Percentiles rank a stretch among this genome's conserved stretches.
These are phyloP conservation scores for Cadophora sp. DNA, from an alignment of 2,329 filamentous ascomycete genomes.

Conservation along the genomic window DNA sequence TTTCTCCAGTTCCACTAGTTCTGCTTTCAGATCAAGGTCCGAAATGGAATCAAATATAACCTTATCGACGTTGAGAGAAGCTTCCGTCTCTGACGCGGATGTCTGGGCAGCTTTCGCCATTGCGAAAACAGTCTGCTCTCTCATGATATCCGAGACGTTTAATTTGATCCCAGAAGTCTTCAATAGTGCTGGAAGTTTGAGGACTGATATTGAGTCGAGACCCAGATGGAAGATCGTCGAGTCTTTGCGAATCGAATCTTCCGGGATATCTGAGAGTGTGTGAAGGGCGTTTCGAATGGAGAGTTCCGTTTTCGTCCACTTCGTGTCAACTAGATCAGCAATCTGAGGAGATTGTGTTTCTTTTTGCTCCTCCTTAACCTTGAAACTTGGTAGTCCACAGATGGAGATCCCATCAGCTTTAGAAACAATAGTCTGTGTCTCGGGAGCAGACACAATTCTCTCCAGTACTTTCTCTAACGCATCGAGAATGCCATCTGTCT, in stretches of 20 bases:
- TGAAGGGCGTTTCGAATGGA: slow-evolving; percentile 57
- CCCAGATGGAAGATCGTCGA: slow-evolving; percentile 83
- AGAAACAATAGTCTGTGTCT: slow-evolving; percentile 62
- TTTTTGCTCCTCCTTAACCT: slow-evolving; percentile 8
- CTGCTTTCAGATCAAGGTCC: slow-evolving; percentile 47
- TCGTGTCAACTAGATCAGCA: slow-evolving; percentile 17
- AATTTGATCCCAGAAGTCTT: slow-evolving; percentile 67
- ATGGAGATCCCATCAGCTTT: slow-evolving; percentile 61
- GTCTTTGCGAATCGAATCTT: slow-evolving; percentile 61
- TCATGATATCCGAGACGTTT: slow-evolving; percentile 74
- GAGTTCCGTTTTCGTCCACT: slow-evolving; percentile 47
- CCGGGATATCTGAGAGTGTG: slow-evolving; percentile 65
- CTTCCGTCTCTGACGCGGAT: slow-evolving; percentile 40
- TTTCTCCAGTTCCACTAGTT: slow-evolving; percentile 53
- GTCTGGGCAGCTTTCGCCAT: slow-evolving; percentile 58
- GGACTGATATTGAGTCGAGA: slow-evolving; percentile 89
- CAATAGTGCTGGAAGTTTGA: slow-evolving; percentile 79
- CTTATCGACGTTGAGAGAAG: slow-evolving; percentile 47
- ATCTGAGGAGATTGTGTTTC: slow-evolving; percentile 2
- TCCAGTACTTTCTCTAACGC: slow-evolving; percentile 65
- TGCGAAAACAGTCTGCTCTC: slow-evolving; percentile 65
- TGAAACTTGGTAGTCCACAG: slow-evolving; percentile 64
- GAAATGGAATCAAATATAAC: slow-evolving; percentile 51
- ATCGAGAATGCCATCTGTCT: slow-evolving; percentile 59
- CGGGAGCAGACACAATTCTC: slow-evolving; percentile 58